Conservation (phyloP, 495 filamentous ascomycete genomes). For the Chaetomium fimeti region DNA sequence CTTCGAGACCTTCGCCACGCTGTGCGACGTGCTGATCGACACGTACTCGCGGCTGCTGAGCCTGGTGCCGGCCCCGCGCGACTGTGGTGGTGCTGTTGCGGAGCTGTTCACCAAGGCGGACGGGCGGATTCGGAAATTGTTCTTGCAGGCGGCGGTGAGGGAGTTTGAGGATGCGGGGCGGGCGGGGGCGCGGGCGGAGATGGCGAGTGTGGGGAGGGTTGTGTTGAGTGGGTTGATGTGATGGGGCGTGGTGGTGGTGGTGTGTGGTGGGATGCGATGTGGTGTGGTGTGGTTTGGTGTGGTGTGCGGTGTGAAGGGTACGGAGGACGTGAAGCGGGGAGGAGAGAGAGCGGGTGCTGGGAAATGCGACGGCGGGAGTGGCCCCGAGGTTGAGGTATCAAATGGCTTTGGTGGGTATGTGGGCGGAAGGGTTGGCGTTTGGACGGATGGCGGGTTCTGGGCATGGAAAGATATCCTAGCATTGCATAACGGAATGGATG, state of each 20-base stretch:
- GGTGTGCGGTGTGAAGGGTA: neutral
- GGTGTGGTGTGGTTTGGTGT: neutral
- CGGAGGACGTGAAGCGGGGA: neutral
- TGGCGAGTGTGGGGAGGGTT: slow-evolving; percentile 79
- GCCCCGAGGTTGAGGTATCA: neutral
- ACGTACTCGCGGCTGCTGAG: slow-evolving; percentile 76
- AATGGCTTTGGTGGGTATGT: neutral
- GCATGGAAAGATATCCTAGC: slow-evolving; percentile 12
- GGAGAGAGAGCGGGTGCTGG: neutral
- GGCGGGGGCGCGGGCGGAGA: slow-evolving; percentile 69
- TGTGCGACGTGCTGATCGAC: slow-evolving; percentile 94
- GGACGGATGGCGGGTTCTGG: slow-evolving; percentile 2
- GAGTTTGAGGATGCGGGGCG: slow-evolving; percentile 91
- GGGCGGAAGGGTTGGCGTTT: slow-evolving; percentile 6
- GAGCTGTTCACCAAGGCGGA: slow-evolving; percentile 92
- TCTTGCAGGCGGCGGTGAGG: slow-evolving; percentile 77
- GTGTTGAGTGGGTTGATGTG: slow-evolving; percentile 87
- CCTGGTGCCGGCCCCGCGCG: slow-evolving; percentile 63
- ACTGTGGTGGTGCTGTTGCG: slow-evolving; percentile 61
- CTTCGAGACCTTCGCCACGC: slow-evolving; percentile 92
- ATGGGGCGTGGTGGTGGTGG: slow-evolving; percentile 11
- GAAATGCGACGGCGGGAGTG: too few relatives aligned
- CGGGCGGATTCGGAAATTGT: slow-evolving; percentile 75
- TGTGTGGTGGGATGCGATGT: neutral
- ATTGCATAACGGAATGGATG: slow-evolving; percentile 13